phyloP scores from a whole-genome alignment of 495 filamentous ascomycete genomes.

The Aspergillus olivimuriae region DNA sequence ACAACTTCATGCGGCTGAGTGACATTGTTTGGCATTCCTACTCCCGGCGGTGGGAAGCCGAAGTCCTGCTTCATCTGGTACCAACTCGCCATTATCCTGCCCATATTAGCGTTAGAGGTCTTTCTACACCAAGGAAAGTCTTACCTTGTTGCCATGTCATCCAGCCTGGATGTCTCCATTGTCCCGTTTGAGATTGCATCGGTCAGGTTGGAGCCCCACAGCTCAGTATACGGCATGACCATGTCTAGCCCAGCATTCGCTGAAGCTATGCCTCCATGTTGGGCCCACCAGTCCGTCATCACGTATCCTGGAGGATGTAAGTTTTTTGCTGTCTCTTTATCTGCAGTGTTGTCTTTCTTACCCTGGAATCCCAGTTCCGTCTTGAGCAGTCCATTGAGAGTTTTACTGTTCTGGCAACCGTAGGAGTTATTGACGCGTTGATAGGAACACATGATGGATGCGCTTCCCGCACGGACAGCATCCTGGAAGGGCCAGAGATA shows the following conservation, averaged over 20 bases:
- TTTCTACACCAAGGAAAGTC: constrained; percentile 32
- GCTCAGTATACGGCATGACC: constrained; percentile 45
- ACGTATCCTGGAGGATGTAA: constrained; percentile 54
- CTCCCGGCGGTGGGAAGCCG: constrained; percentile 44
- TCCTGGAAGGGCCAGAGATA: constrained; percentile 63
- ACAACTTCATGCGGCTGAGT: constrained; percentile 61
- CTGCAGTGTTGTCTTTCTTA: neutral
- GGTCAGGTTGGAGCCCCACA: constrained; percentile 41
- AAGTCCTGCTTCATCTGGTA: constrained; percentile 76
- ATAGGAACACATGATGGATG: constrained; percentile 54
- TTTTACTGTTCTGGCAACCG: constrained; percentile 58
- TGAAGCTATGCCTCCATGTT: constrained; percentile 48
- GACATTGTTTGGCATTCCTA: constrained; percentile 53
- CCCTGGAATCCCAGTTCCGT: constrained; percentile 53
- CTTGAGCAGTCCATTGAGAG: constrained; percentile 53
- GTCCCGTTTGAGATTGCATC: constrained; percentile 48
- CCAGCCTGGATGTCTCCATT: constrained; percentile 36
- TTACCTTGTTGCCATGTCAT: constrained; percentile 57
- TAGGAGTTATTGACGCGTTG: constrained; percentile 61
- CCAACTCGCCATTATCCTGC: constrained; percentile 77
- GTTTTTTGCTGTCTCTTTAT: constrained; percentile 24
- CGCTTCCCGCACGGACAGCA: constrained; percentile 44
- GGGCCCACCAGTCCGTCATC: constrained; percentile 52
- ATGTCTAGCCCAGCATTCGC: constrained; percentile 55
- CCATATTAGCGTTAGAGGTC: constrained; percentile 61